phyloP scores from a whole-genome alignment of 2,329 filamentous ascomycete genomes.

The Monascus ruber region DNA sequence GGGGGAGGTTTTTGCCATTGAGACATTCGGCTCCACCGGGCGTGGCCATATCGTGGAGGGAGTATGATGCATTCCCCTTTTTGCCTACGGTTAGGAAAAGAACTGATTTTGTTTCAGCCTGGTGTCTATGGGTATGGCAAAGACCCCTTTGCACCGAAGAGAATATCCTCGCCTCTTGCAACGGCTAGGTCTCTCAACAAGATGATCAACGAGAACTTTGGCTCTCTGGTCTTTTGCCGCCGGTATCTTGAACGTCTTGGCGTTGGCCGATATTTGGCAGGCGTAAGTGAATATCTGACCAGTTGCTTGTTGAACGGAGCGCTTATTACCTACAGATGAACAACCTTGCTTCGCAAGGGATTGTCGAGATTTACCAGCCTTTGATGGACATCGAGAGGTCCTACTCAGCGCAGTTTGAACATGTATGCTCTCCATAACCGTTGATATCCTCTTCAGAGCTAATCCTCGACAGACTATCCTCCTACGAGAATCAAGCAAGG shows the following conservation, averaged over 20 bases:
- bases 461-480: conserved; percentile 34
- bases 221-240: conserved; percentile 49
- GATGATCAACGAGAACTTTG: conserved; percentile 52
- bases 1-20: conserved; percentile 48
- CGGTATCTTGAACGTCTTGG: conserved; percentile 56
- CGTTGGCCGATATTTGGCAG: conserved; percentile 46
- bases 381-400: conserved; percentile 48
- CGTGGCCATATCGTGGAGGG: conserved; percentile 39
- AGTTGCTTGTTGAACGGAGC: neutral
- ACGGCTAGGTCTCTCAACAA: conserved; percentile 48
- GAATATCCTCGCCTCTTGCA: conserved; percentile 31
- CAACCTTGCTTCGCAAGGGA: conserved; percentile 44
- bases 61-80: conserved; percentile 16
- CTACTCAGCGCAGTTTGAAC: conserved; percentile 55
- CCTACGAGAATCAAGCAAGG: conserved; percentile 35
- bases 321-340: conserved; percentile 38
- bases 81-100: neutral
- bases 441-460: conserved; percentile 1
- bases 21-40: conserved; percentile 48
- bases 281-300: conserved; percentile 29
- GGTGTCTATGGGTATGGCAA: conserved; percentile 45
- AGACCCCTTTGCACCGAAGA: conserved; percentile 24
- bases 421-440: conserved; percentile 21
- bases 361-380: conserved; percentile 47
- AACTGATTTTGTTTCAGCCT: conserved; percentile 21